Percentiles rank a stretch among this genome's conserved stretches.
phyloP scores from a whole-genome alignment of 1,139 yeast species.

The Kluyveromyces marxianus region DNA sequence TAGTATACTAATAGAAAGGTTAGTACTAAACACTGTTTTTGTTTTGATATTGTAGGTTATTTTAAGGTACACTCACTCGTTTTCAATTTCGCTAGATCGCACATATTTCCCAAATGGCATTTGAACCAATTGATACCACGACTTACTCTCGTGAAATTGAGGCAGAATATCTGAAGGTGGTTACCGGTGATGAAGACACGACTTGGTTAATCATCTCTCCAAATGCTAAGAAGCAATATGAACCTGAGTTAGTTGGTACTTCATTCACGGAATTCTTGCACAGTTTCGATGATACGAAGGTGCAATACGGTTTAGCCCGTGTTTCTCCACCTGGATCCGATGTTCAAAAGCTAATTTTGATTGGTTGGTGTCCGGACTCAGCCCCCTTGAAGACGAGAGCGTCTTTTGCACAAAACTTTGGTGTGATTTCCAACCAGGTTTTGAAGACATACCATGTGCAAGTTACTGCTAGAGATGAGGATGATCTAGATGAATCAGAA shows the following conservation, averaged over 20 bases:
- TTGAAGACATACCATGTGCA: slow-evolving; percentile 88
- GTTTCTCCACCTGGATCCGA: slow-evolving; percentile 87
- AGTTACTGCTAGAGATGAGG: slow-evolving; percentile 90
- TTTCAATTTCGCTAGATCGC: no score
- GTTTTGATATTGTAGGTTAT: no score
- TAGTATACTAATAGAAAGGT: no score
- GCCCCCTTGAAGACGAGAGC: slow-evolving; percentile 71
- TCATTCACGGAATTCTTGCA: slow-evolving; percentile 72
- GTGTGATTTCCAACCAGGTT: slow-evolving; percentile 55
- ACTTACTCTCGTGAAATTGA: slow-evolving; percentile 56
- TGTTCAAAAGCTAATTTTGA: slow-evolving; percentile 70
- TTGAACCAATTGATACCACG: slow-evolving; percentile 33
- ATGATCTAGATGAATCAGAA: slow-evolving; percentile 76
- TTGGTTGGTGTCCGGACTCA: slow-evolving; percentile 93
- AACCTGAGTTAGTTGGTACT: slow-evolving; percentile 50
- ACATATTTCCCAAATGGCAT: no score
- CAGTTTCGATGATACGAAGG: slow-evolving; percentile 78
- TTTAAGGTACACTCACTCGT: no score
- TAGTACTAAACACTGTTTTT: no score
- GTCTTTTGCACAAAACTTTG: slow-evolving; percentile 69
- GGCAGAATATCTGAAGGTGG: slow-evolving; percentile 54
- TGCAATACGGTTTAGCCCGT: slow-evolving; percentile 85
- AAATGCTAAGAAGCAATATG: slow-evolving; percentile 47
- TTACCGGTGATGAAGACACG: slow-evolving; percentile 46
- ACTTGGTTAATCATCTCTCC: slow-evolving; percentile 63